Percentiles rank a stretch among this genome's conserved stretches.
Evolutionary conservation across 257 asterid species (phyloP).

Genomic region (Linderniella brevidens): DNA sequence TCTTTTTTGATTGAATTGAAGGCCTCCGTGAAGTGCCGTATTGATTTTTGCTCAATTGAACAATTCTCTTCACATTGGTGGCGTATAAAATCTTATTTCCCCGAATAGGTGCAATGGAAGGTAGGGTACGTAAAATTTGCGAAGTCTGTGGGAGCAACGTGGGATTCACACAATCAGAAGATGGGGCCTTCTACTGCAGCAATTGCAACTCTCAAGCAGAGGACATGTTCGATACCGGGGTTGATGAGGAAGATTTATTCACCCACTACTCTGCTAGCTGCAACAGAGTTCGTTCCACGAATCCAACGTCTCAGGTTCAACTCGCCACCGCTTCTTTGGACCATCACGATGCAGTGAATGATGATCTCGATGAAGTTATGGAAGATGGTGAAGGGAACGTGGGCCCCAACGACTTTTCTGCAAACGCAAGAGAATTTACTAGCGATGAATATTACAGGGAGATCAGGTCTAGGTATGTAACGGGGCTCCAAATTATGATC

Average conservation of each 20-base stretch:
- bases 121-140: constrained; percentile 23
- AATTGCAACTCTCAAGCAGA: constrained; percentile 42
- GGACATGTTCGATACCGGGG: constrained; percentile 29
- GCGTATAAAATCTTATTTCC: too few relatives aligned
- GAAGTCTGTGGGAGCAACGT: constrained; percentile 22
- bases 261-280: constrained; percentile 16
- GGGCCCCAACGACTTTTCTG: constrained; percentile 47
- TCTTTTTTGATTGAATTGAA: too few relatives aligned
- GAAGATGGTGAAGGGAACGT: constrained; percentile 33
- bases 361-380: constrained; percentile 9
- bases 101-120: constrained; percentile 16
- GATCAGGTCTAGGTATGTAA: constrained; percentile 43
- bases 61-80: too few relatives aligned
- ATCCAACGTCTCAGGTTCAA: constrained; percentile 22
- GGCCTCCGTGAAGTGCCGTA: too few relatives aligned
- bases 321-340: constrained; percentile 22
- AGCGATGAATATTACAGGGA: constrained; percentile 34
- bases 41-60: too few relatives aligned
- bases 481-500: constrained; percentile 57
- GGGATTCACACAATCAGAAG: constrained; percentile 25
- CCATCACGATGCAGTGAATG: constrained; percentile 12
- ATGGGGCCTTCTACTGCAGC: constrained; percentile 42
- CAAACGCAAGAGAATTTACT: constrained; percentile 13
- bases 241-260: constrained; percentile 32
- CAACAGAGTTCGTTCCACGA: constrained; percentile 19